Evolutionary conservation across 495 filamentous ascomycete genomes (phyloP), one percentile per base, ranked within the genome.

Genomic region (Penicillium silybi): DNA sequence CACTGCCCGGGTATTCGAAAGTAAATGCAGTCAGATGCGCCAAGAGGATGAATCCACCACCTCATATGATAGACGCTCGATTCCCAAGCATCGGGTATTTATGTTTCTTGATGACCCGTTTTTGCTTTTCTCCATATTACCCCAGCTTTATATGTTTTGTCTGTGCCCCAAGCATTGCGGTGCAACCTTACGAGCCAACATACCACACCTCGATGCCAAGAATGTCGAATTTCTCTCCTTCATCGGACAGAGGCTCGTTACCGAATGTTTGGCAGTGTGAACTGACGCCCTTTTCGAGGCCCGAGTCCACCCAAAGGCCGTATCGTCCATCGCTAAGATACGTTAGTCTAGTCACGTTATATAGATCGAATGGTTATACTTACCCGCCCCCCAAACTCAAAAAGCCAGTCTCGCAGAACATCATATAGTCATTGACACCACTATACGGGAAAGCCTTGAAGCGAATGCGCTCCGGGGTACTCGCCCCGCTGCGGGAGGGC

Each of bases 391-490:
- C 91, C 1, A 96, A 71, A 62, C 85, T 90, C 38, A 98, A 67
- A 64, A 85, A 97, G n/a, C 83, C 81, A 20, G 80, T 76, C 65
- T 96, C 89, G 72, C 92, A 97, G 57, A 92, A 86, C 58, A 97
- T 95, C 76, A 93, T 85, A 65, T 96, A 96, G 67, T 97, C 93
- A 68, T 98, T 98, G 15, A 92, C 81, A 6, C 93, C 93, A 53
- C 86, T 92, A 62, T 97, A 97, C 1, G 91, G 92, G 66, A 97
- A 98, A 0, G 92, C 92, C 68, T 96, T 96, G 79, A 98, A 97
- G 6, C 90, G 84, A 58, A 96, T 86, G 26, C 84, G 76, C 27
- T 86, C 85, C 1, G 78, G 83, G 0, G 74, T 75, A 42, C 68
- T 74, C 2, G 71, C 70, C 2, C 73, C 74, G 43, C 69, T 75